Evolutionary conservation across 495 filamentous ascomycete genomes (phyloP).

Genomic region (Xylaria curta): DNA sequence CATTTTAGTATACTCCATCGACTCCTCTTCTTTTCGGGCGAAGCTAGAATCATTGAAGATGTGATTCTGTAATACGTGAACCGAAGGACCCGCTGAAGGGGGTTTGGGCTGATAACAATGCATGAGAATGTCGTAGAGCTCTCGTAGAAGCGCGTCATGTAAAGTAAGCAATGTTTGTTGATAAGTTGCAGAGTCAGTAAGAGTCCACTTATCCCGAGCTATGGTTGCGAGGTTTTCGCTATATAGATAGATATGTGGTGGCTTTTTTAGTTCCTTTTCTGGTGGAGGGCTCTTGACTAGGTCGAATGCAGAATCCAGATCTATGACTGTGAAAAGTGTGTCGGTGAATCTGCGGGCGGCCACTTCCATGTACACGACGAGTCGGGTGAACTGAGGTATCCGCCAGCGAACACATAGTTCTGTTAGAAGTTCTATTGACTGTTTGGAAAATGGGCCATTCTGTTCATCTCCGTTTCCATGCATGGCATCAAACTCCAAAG

Average conservation of each 20-base stretch:
- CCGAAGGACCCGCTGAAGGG: slow-evolving; percentile 75
- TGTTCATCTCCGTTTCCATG: slow-evolving; percentile 56
- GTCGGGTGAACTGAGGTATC: slow-evolving; percentile 79
- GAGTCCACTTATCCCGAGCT: slow-evolving; percentile 71
- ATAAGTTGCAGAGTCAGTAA: slow-evolving; percentile 77
- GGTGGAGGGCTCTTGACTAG: slow-evolving; percentile 73
- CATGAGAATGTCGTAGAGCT: slow-evolving; percentile 84
- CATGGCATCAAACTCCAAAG: slow-evolving; percentile 66
- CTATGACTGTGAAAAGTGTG: slow-evolving; percentile 79
- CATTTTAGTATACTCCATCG: slow-evolving; percentile 69
- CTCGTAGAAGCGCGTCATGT: slow-evolving; percentile 83
- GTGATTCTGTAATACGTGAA: slow-evolving; percentile 84
- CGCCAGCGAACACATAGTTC: slow-evolving; percentile 91
- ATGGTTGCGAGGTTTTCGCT: slow-evolving; percentile 49
- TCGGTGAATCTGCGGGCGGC: slow-evolving; percentile 84
- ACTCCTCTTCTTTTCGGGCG: slow-evolving; percentile 68
- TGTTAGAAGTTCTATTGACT: slow-evolving; percentile 80
- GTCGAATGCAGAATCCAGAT: slow-evolving; percentile 81
- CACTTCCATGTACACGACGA: slow-evolving; percentile 85
- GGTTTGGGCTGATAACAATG: slow-evolving; percentile 89
- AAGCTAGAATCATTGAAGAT: slow-evolving; percentile 81
- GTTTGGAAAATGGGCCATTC: slow-evolving; percentile 75
- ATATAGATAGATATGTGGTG: slow-evolving; percentile 49
- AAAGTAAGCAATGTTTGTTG: slow-evolving; percentile 75
- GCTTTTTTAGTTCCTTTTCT: slow-evolving; percentile 61